Evolutionary conservation across 306 rosid species (phyloP).

Genomic region (Dryas alaskensis): DNA sequence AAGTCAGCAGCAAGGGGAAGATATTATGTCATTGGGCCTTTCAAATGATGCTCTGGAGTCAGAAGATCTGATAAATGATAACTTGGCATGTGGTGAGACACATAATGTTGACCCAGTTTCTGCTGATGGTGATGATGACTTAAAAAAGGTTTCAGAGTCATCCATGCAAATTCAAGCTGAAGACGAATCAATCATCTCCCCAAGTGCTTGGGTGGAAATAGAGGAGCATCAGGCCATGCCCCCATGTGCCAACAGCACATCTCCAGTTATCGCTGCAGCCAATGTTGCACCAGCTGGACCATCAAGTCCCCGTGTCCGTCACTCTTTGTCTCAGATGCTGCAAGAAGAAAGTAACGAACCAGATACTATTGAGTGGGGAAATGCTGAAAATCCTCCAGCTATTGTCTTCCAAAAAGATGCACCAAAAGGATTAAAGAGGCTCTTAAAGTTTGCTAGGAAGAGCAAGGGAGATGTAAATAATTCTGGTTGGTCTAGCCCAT

Average conservation of each 20-base stretch:
- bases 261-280: slow-evolving; percentile 46
- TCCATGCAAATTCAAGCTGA: slow-evolving; percentile 48
- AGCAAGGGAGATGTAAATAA: slow-evolving; percentile 76
- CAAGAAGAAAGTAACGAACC: slow-evolving; percentile 90
- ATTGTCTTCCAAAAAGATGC: slow-evolving; percentile 82
- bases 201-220: slow-evolving; percentile 84
- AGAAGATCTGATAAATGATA: slow-evolving; percentile 44
- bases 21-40: slow-evolving; percentile 31
- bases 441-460: slow-evolving; percentile 89
- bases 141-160: slow-evolving; percentile 44
- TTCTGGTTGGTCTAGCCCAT: slow-evolving; percentile 87
- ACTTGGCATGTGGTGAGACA: slow-evolving; percentile 40
- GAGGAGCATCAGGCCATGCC: slow-evolving; percentile 71
- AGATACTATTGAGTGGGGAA: slow-evolving; percentile 83
- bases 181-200: slow-evolving; percentile 76
- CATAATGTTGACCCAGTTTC: slow-evolving; percentile 44
- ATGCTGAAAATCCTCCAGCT: slow-evolving; percentile 85
- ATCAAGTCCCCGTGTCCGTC: slow-evolving; percentile 80
- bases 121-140: slow-evolving; percentile 34
- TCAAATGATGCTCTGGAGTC: slow-evolving; percentile 45
- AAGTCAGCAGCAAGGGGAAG: slow-evolving; percentile 52
- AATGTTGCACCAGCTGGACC: slow-evolving; percentile 45
- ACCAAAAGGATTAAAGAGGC: slow-evolving; percentile 93
- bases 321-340: slow-evolving; percentile 96
- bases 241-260: slow-evolving; percentile 41